Percentiles rank a stretch among this genome's conserved stretches.
phyloP scores from a whole-genome alignment of 2,329 filamentous ascomycete species.

The Emmonsiellopsis sp. region DNA sequence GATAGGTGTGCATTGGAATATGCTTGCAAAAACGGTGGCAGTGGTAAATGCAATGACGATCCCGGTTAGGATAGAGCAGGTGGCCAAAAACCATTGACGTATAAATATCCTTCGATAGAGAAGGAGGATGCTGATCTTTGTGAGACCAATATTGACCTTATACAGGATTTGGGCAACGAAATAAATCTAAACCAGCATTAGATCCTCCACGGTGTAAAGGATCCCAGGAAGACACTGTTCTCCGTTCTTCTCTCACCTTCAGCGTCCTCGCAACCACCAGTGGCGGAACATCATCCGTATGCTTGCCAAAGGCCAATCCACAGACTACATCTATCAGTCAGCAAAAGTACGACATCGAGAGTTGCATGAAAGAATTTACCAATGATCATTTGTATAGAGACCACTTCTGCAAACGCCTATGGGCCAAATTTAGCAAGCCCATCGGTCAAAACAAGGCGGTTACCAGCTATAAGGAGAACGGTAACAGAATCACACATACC shows the following conservation, averaged over 20 bases:
- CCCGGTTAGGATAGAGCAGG: constrained; percentile 12
- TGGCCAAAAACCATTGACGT: constrained; percentile 12
- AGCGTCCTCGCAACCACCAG: constrained; percentile 9
- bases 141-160: constrained; percentile 17
- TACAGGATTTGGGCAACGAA: constrained; percentile 19
- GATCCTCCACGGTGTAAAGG: neutral
- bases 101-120: constrained; percentile 17
- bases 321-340: constrained; percentile 7
- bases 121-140: constrained; percentile 19
- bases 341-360: neutral
- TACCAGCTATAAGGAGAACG: neutral
- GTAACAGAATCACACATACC: constrained; percentile 3
- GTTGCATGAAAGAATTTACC: constrained; percentile 4
- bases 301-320: constrained; percentile 16
- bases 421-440: neutral
- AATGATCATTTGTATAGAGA: constrained; percentile 17
- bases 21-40: constrained; percentile 14
- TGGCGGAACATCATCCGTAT: constrained; percentile 9
- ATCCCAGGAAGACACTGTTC: neutral
- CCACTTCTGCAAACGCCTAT: constrained; percentile 14
- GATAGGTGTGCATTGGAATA: constrained; percentile 18
- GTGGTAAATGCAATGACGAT: constrained; percentile 16
- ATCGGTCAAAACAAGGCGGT: neutral
- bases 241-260: constrained; percentile 7
- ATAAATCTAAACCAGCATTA: constrained; percentile 8